Evolutionary conservation across 2,329 filamentous ascomycete genomes (phyloP).

Genomic region (Fusarium heterosporum): DNA sequence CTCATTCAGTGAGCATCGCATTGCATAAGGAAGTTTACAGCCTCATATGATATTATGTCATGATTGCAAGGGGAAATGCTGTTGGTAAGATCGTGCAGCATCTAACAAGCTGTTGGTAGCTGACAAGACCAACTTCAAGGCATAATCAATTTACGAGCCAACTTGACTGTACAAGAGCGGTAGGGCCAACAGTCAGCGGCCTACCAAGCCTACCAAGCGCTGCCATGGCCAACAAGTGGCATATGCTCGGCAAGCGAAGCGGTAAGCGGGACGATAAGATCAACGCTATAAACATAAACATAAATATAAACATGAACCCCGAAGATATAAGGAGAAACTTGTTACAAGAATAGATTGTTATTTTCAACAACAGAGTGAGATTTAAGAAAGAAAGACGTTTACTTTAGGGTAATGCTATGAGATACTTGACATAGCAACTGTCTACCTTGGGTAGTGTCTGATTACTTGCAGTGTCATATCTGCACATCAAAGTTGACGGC

Average conservation of each 20-base stretch:
- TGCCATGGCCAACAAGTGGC: constrained; percentile 10
- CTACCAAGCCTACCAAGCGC: constrained; percentile 7
- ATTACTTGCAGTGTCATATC: neutral
- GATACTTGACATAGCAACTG: neutral
- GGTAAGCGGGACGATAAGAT: neutral
- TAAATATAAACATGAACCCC: no score
- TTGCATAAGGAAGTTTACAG: neutral
- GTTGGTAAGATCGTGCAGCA: neutral
- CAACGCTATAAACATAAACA: no score
- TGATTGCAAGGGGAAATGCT: neutral
- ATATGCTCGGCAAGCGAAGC: constrained; percentile 18
- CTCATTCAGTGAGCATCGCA: constrained; percentile 12
- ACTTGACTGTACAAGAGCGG: neutral
- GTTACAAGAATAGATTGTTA: neutral
- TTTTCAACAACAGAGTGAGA: neutral
- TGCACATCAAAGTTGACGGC: neutral
- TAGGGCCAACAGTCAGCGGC: neutral
- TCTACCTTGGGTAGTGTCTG: neutral
- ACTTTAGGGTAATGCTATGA: neutral
- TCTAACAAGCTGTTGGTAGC: neutral
- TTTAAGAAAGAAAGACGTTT: neutral
- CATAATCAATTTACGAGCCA: neutral
- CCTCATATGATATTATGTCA: constrained; percentile 6
- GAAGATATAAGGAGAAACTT: neutral
- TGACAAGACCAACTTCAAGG: neutral